Percentiles rank a stretch among this genome's conserved stretches.
Evolutionary conservation across 169 alveolate species (phyloP).

Genomic region (Babesia sp.): DNA sequence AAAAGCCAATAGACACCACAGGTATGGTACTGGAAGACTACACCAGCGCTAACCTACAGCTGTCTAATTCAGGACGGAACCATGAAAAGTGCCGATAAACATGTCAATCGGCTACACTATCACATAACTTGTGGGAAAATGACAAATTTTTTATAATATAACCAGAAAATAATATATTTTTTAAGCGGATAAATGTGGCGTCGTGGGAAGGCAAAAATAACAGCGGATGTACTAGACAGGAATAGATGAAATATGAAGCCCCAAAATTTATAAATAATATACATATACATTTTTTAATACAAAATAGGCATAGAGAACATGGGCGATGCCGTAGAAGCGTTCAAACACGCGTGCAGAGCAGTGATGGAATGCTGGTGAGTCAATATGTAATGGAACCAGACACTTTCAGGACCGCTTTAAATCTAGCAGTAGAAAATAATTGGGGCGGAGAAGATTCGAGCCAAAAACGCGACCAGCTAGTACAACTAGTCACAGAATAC

Average conservation of each 20-base stretch:
- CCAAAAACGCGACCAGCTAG: constrained; percentile 30
- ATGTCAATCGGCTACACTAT: too few relatives aligned
- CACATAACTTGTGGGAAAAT: too few relatives aligned
- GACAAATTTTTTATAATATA: too few relatives aligned
- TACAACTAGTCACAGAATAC: constrained; percentile 35
- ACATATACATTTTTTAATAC: background rate
- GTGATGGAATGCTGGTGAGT: constrained; percentile 67
- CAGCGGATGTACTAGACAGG: background rate
- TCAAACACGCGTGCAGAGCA: constrained; percentile 36
- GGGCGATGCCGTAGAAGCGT: constrained; percentile 29
- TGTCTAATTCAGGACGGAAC: background rate
- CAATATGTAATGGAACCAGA: background rate
- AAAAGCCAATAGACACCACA: background rate
- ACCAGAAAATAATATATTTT: too few relatives aligned
- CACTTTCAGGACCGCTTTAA: constrained; percentile 65
- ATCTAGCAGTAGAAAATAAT: constrained; percentile 61
- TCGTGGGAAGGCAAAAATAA: background rate
- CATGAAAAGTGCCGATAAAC: background rate
- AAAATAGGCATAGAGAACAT: background rate
- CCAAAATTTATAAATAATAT: background rate
- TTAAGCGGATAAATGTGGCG: background rate
- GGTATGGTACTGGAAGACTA: constrained; percentile 65
- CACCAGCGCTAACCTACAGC: constrained; percentile 19
- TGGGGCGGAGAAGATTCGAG: constrained; percentile 62
- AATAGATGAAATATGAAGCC: background rate